phyloP scores from a whole-genome alignment of 2,329 filamentous ascomycete species.

The Penicillium sclerotigenum region DNA sequence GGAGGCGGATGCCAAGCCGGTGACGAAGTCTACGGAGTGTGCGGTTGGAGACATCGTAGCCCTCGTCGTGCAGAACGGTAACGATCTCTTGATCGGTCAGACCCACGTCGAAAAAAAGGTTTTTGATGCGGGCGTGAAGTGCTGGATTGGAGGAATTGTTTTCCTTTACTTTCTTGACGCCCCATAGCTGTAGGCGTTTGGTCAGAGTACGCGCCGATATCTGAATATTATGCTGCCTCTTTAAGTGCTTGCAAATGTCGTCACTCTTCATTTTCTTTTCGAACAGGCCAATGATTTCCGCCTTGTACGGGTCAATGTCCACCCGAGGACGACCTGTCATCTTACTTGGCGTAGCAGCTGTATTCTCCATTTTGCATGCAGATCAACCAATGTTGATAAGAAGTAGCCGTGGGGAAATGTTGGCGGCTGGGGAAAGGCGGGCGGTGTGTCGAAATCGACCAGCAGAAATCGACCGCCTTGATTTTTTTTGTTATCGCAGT shows the following conservation, averaged over 20 bases:
- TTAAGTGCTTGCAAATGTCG: conserved; percentile 10
- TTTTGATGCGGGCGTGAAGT: conserved; percentile 9
- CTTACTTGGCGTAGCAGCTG: not conserved
- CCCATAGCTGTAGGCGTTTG: conserved; percentile 12
- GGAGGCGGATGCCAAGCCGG: conserved; percentile 7
- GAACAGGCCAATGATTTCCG: conserved; percentile 3
- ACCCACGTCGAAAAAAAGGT: conserved; percentile 14
- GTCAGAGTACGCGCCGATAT: conserved; percentile 11
- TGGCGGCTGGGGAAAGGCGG: not conserved
- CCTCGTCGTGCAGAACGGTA: conserved; percentile 12
- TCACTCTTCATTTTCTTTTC: conserved; percentile 7
- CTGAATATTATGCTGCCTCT: conserved; percentile 4
- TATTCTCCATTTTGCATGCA: not conserved
- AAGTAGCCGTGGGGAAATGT: not conserved
- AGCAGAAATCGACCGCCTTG: conserved; percentile 23
- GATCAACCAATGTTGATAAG: not conserved
- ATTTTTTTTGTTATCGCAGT: conserved; percentile 27
- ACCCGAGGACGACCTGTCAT: not conserved
- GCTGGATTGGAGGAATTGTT: not conserved
- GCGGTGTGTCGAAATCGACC: not conserved
- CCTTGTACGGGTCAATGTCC: conserved; percentile 4
- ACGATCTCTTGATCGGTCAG: conserved; percentile 12
- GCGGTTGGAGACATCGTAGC: conserved; percentile 6
- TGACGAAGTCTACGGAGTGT: conserved; percentile 8
- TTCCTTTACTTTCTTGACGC: conserved; percentile 5